These are phyloP conservation scores for Parastagonospora avenae DNA, from an alignment of 2,329 filamentous ascomycete species.

Conservation along the genomic window DNA sequence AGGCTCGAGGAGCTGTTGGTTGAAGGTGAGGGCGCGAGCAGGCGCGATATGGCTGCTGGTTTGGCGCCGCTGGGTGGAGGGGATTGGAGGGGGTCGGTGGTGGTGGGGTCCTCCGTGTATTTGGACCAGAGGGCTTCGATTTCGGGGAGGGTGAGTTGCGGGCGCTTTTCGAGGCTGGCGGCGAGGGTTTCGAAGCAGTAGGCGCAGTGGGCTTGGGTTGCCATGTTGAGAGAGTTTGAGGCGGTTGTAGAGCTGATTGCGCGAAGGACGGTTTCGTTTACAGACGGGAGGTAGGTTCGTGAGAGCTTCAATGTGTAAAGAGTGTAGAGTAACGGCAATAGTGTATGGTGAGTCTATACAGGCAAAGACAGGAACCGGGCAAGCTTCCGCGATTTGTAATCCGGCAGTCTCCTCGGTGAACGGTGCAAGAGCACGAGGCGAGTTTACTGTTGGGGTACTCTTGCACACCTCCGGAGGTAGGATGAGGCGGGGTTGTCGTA, in stretches of 20 bases:
- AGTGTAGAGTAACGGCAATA: conserved; percentile 5
- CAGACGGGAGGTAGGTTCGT: not conserved
- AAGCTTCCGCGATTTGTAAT: conserved; percentile 1
- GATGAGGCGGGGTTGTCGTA: conserved; percentile 2
- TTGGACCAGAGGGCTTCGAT: conserved; percentile 72
- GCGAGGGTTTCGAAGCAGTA: conserved; percentile 90
- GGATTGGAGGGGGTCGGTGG: conserved; percentile 37
- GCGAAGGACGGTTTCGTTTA: not conserved
- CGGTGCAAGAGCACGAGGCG: conserved; percentile 34
- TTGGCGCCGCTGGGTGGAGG: conserved; percentile 35
- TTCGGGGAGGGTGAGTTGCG: conserved; percentile 68
- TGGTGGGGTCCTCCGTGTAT: conserved; percentile 49
- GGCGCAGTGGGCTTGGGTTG: conserved; percentile 82
- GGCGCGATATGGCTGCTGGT: conserved; percentile 52
- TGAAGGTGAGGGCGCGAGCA: conserved; percentile 50
- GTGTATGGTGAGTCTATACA: not conserved
- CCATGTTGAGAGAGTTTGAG: conserved; percentile 63
- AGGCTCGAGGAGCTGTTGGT: conserved; percentile 53
- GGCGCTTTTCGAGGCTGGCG: conserved; percentile 73
- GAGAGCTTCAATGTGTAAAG: not conserved
- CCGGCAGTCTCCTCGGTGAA: conserved; percentile 20
- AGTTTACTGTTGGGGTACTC: conserved; percentile 28
- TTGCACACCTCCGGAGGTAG: conserved; percentile 30
- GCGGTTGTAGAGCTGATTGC: not conserved
- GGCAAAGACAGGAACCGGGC: conserved; percentile 6